Evolutionary conservation across 441 rosid genomes (phyloP).

Genomic region (Pelargonium cotyledonis): DNA sequence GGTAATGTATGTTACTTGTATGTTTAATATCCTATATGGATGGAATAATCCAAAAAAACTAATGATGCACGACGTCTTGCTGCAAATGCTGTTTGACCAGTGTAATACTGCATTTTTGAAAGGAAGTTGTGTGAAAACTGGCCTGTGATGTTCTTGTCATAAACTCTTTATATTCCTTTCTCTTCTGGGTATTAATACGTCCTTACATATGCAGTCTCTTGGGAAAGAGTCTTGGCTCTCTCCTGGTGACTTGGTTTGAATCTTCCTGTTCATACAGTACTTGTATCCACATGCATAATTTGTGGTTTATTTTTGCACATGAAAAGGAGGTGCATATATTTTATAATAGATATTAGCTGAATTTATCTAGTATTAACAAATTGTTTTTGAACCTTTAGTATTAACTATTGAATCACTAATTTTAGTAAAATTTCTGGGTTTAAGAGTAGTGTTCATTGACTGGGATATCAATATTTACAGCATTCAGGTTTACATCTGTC

Average conservation of each 20-base stretch:
- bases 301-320: background rate
- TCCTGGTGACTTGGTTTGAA: background rate
- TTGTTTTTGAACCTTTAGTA: no score
- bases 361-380: background rate
- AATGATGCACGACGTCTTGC: background rate
- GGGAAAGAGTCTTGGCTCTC: background rate
- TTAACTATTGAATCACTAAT: background rate
- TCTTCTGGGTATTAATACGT: background rate
- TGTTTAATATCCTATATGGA: background rate
- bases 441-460: slow-evolving; percentile 5
- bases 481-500: slow-evolving; percentile 80
- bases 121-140: background rate
- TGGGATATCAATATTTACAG: slow-evolving; percentile 37
- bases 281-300: background rate
- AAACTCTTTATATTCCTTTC: background rate
- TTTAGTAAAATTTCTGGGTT: background rate
- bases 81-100: background rate
- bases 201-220: background rate
- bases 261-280: background rate
- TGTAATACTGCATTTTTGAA: background rate
- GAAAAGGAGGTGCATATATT: background rate
- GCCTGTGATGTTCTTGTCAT: background rate
- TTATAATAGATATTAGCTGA: background rate
- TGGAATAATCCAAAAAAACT: no score
- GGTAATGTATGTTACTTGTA: background rate